Percentiles rank a stretch among this genome's conserved stretches.
Evolutionary conservation across 176 grass and related monocot species (phyloP).

Genomic region (Oryza coarctata): DNA sequence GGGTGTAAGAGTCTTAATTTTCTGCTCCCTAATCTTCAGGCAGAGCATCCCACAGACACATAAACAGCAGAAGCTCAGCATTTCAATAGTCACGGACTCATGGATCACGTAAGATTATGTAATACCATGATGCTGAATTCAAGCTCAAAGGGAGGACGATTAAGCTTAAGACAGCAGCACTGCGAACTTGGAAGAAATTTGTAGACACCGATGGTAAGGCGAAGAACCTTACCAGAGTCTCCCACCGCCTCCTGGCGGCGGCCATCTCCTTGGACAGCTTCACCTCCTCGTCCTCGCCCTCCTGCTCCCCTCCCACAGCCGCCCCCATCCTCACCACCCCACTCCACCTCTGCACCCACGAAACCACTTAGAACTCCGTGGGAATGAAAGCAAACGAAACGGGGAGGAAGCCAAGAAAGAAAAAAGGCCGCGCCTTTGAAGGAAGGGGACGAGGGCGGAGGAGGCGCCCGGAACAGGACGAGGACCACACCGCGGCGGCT

Average conservation of each 20-base stretch:
- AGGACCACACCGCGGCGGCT: neutral
- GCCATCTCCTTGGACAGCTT: slow-evolving; percentile 85
- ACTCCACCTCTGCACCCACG: slow-evolving; percentile 45
- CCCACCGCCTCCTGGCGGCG: slow-evolving; percentile 90
- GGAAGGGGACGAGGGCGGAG: slow-evolving; percentile 8
- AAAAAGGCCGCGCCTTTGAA: slow-evolving; percentile 17
- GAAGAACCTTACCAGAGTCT: slow-evolving; percentile 58
- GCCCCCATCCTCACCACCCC: slow-evolving; percentile 59
- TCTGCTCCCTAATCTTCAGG: slow-evolving; percentile 94
- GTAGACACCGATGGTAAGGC: neutral
- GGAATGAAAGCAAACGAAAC: neutral
- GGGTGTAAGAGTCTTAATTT: slow-evolving; percentile 85
- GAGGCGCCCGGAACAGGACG: neutral
- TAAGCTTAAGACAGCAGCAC: neutral
- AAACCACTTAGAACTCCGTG: neutral
- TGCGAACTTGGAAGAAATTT: neutral
- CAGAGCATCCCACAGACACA: slow-evolving; percentile 13
- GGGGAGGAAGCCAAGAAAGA: neutral
- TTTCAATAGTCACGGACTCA: neutral
- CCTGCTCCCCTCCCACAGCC: slow-evolving; percentile 48
- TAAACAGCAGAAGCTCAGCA: slow-evolving; percentile 13
- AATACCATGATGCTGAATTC: neutral
- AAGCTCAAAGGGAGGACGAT: neutral
- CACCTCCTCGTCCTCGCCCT: slow-evolving; percentile 78
- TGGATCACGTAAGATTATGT: neutral